Conservation (phyloP, 148 eudicot genomes). For the Vaccinium corymbosum region DNA sequence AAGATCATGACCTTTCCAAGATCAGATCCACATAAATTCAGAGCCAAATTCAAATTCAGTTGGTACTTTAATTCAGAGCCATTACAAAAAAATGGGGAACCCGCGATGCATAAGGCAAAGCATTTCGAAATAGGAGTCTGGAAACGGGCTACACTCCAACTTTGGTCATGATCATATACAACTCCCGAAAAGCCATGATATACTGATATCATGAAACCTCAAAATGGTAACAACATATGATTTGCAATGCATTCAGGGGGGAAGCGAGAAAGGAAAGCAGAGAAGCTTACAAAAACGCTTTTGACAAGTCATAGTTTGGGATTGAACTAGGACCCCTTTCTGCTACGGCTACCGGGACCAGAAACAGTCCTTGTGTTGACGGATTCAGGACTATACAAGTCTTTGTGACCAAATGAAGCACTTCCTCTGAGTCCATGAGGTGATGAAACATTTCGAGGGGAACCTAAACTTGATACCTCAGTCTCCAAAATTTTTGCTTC, state of each 20-base stretch:
- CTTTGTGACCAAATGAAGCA: slow-evolving; percentile 45
- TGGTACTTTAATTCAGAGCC: not conserved
- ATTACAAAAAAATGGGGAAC: not conserved
- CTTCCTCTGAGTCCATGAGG: slow-evolving; percentile 55
- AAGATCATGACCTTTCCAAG: not conserved
- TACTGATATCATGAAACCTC: slow-evolving; percentile 16
- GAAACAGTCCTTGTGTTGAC: slow-evolving; percentile 38
- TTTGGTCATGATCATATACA: slow-evolving; percentile 6
- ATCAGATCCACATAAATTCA: not conserved
- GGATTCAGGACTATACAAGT: slow-evolving; percentile 33
- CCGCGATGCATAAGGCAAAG: not conserved
- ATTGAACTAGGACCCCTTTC: slow-evolving; percentile 34
- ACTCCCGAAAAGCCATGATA: not conserved
- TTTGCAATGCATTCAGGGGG: not conserved
- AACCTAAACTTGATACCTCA: slow-evolving; percentile 46
- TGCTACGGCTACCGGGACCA: slow-evolving; percentile 50
- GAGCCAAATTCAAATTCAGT: not conserved
- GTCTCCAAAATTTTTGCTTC: slow-evolving; percentile 77
- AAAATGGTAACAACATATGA: not conserved
- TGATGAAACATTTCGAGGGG: slow-evolving; percentile 50
- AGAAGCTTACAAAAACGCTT: slow-evolving; percentile 9
- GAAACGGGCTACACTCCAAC: not conserved
- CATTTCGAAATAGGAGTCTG: not conserved
- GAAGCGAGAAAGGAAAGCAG: not conserved
- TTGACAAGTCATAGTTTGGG: not conserved